Percentiles rank a stretch among this genome's conserved stretches.
Conservation (phyloP, 768 basidiomycete species). For the Pleurotus sapidus region DNA sequence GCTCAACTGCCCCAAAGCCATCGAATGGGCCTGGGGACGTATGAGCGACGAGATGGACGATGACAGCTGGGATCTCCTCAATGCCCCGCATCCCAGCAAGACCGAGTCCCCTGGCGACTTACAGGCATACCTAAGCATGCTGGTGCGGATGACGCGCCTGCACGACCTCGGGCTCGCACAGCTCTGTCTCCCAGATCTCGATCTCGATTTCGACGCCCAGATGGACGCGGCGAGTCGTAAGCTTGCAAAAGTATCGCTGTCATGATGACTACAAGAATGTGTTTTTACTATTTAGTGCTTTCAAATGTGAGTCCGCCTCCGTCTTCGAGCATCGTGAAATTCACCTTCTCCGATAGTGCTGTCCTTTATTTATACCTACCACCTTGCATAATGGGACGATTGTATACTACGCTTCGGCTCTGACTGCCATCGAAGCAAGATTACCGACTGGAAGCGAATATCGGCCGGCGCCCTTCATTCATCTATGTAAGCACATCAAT, state of each 20-base stretch:
- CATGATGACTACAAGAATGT: not conserved
- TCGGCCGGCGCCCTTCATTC: too few species aligned
- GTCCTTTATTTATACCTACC: too few species aligned
- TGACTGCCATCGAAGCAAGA: too few species aligned
- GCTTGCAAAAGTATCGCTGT: not conserved
- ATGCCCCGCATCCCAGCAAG: constrained; percentile 32
- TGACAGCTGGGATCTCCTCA: constrained; percentile 59
- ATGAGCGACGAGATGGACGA: constrained; percentile 69
- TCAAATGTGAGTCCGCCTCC: not conserved
- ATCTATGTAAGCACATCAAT: too few species aligned
- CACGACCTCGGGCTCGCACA: constrained; percentile 73
- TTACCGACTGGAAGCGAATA: too few species aligned
- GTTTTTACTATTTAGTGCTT: not conserved
- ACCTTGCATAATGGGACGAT: too few species aligned
- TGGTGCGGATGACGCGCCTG: constrained; percentile 75
- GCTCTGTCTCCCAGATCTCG: constrained; percentile 39
- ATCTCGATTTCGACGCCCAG: not conserved
- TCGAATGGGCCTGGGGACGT: constrained; percentile 67
- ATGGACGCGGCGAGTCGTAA: not conserved
- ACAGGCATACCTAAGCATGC: constrained; percentile 45
- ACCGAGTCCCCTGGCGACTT: constrained; percentile 26
- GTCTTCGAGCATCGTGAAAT: not conserved
- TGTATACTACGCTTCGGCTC: too few species aligned
- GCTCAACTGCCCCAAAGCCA: constrained; percentile 59
- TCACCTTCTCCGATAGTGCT: not conserved